These are phyloP conservation scores for Trypanosomatidae sp. DNA, from an alignment of 208 protist genomes.

Conservation along the genomic window DNA sequence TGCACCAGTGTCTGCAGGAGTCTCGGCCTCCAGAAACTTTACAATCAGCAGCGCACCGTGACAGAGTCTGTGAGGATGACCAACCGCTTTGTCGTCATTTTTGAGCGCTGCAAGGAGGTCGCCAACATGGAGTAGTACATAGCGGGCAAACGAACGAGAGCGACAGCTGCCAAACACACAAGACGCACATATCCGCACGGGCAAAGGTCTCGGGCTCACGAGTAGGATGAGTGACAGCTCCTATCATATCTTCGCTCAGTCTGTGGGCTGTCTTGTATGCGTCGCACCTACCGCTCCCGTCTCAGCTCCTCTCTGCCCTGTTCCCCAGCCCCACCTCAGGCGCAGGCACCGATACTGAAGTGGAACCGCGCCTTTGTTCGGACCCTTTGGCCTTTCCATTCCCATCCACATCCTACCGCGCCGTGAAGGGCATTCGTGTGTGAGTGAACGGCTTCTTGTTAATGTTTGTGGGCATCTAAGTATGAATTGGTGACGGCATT, in stretches of 20 bases:
- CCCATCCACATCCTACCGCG: background rate
- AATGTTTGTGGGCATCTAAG: background rate
- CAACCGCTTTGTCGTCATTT: conserved; percentile 16
- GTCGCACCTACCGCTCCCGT: background rate
- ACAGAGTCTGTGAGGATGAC: conserved; percentile 19
- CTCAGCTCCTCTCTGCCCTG: background rate
- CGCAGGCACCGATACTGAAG: background rate
- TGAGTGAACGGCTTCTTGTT: background rate
- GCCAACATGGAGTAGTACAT: conserved; percentile 5
- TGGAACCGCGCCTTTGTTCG: background rate
- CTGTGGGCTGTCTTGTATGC: background rate
- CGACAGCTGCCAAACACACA: background rate
- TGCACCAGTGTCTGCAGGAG: conserved; percentile 62
- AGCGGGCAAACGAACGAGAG: background rate
- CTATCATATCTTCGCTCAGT: background rate
- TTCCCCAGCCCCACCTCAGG: background rate
- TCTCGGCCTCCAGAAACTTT: conserved; percentile 31
- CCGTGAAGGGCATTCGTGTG: background rate
- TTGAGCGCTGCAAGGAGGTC: conserved; percentile 22
- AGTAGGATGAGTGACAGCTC: background rate
- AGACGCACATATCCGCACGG: background rate
- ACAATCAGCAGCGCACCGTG: conserved; percentile 8
- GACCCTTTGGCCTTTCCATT: background rate
- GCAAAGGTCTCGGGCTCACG: background rate
- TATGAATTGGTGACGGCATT: background rate